Conservation (phyloP, 2,329 filamentous ascomycete species). For the Orbilia javanica region DNA sequence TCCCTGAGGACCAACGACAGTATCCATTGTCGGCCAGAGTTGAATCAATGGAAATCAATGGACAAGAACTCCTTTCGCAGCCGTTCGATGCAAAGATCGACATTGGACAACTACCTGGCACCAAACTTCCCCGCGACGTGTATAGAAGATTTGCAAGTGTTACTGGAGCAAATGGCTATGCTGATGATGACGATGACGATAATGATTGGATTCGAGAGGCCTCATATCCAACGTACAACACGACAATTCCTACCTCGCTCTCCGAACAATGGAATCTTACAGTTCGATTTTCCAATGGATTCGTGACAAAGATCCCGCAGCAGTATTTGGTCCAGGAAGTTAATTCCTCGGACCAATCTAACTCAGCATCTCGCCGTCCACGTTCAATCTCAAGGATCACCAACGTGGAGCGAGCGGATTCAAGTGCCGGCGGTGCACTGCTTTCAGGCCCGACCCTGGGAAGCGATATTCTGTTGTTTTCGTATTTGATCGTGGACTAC, state of each 20-base stretch:
- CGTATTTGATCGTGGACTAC: conserved; percentile 29
- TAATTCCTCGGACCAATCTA: background rate
- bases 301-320: conserved; percentile 25
- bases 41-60: conserved; percentile 32
- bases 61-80: conserved; percentile 21
- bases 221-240: conserved; percentile 12
- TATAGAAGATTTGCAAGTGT: conserved; percentile 2
- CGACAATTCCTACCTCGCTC: conserved; percentile 1
- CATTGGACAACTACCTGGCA: conserved; percentile 11
- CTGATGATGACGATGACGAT: conserved; percentile 10
- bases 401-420: background rate
- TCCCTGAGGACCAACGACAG: background rate
- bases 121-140: conserved; percentile 21
- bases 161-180: conserved; percentile 12
- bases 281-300: conserved; percentile 28
- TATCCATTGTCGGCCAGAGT: conserved; percentile 17
- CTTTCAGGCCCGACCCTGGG: conserved; percentile 22
- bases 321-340: conserved; percentile 13
- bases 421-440: background rate
- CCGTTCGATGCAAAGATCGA: conserved; percentile 25
- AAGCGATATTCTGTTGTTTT: conserved; percentile 8
- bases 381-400: conserved; percentile 6
- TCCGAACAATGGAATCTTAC: conserved; percentile 26
- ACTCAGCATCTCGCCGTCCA: background rate
- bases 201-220: conserved; percentile 1